These are phyloP conservation scores for Tranzscheliella williamsii DNA, from an alignment of 1,284 basidiomycete species.

Conservation along the genomic window DNA sequence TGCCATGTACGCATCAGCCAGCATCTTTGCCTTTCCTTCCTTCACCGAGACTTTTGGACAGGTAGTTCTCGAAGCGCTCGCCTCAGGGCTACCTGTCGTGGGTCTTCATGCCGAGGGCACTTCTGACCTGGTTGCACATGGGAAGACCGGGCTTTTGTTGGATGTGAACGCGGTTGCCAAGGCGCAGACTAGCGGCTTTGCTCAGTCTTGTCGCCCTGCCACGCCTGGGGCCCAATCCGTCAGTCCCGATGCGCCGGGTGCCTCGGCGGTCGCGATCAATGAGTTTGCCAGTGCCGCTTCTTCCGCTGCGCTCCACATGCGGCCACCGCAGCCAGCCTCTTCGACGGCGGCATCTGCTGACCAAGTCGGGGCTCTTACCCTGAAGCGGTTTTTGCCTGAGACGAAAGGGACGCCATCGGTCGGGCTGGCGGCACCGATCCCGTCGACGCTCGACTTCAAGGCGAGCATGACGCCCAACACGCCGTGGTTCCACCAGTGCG, in stretches of 20 bases:
- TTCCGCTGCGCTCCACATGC: constrained; percentile 5
- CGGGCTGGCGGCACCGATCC: constrained; percentile 38
- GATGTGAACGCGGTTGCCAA: constrained; percentile 42
- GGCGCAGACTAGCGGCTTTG: constrained; percentile 1
- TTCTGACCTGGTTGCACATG: constrained; percentile 66
- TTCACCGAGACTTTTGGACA: constrained; percentile 68
- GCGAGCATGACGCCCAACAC: constrained; percentile 57
- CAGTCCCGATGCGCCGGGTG: neutral
- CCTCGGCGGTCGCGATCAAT: constrained; percentile 10
- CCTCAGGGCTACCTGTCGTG: constrained; percentile 67
- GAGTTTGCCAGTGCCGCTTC: constrained; percentile 32
- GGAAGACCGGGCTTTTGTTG: constrained; percentile 63
- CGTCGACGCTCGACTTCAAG: constrained; percentile 49
- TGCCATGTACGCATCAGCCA: constrained; percentile 65
- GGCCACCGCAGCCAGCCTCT: neutral
- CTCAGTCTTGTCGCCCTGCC: constrained; percentile 1
- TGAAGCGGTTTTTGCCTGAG: too few relatives aligned
- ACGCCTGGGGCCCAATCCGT: constrained; percentile 10
- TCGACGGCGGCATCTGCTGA: neutral
- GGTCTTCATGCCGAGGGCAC: constrained; percentile 68
- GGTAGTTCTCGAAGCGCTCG: constrained; percentile 67
- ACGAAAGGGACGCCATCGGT: too few relatives aligned
- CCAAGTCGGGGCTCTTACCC: too few relatives aligned
- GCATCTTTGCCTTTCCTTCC: constrained; percentile 67
- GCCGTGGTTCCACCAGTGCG: constrained; percentile 60